Conservation (phyloP, 75 land plant genomes). For the Adiantum capillusveneris region DNA sequence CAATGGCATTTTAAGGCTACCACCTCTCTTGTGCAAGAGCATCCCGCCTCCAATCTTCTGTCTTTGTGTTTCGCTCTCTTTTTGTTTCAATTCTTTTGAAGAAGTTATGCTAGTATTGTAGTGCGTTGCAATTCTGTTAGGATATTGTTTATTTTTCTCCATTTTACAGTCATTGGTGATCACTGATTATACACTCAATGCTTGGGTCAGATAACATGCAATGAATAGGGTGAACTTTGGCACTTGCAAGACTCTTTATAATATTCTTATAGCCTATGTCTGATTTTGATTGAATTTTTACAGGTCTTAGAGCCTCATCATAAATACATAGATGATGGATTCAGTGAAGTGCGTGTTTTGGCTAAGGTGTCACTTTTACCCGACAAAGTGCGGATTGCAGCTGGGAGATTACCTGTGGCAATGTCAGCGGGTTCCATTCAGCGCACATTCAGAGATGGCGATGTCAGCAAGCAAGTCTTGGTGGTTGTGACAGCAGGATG, state of each 20-base stretch:
- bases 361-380: conserved; percentile 80
- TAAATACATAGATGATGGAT: conserved; percentile 62
- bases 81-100: too few relatives aligned
- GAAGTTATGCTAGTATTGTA: too few relatives aligned
- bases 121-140: too few relatives aligned
- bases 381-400: conserved; percentile 60
- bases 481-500: conserved; percentile 98
- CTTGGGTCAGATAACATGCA: too few relatives aligned
- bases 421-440: conserved; percentile 80
- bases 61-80: too few relatives aligned
- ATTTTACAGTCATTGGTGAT: too few relatives aligned
- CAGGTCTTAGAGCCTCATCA: conserved; percentile 61
- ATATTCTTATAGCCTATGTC: background rate
- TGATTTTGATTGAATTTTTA: conserved; percentile 1
- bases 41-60: too few relatives aligned
- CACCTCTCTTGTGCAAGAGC: too few relatives aligned
- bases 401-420: conserved; percentile 89
- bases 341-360: conserved; percentile 63
- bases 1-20: too few relatives aligned
- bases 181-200: too few relatives aligned
- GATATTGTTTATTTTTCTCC: too few relatives aligned
- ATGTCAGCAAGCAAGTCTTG: conserved; percentile 69
- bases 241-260: background rate
- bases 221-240: background rate
- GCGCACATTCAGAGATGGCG: conserved; percentile 38